These are phyloP conservation scores for Hortiboletus rubellus DNA, from an alignment of 1,284 basidiomycete species.

Conservation along the genomic window DNA sequence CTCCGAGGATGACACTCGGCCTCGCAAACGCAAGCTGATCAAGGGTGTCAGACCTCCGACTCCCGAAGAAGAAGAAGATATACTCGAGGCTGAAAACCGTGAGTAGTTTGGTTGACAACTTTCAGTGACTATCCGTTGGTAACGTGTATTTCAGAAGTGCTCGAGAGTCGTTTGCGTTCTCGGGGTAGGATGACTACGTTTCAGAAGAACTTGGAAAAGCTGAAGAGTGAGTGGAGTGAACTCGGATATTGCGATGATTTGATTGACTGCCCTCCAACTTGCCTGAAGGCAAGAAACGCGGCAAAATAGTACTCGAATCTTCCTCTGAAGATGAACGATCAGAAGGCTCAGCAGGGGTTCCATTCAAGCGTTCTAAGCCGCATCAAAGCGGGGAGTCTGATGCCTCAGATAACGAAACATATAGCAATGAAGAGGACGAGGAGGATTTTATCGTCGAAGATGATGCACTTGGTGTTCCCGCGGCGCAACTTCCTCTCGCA, in stretches of 20 bases:
- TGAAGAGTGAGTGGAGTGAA: conserved; percentile 51
- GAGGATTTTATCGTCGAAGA: conserved; percentile 71
- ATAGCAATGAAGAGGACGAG: conserved; percentile 33
- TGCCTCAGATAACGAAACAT: conserved; percentile 25
- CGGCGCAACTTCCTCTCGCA: conserved; percentile 60
- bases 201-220: conserved; percentile 58
- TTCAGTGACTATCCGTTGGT: background rate
- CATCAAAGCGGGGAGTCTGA: conserved; percentile 21
- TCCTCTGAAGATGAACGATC: conserved; percentile 40
- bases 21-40: conserved; percentile 45
- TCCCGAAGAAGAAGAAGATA: conserved; percentile 50
- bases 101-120: conserved; percentile 15
- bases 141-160: conserved; percentile 47
- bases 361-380: conserved; percentile 33
- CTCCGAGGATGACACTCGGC: conserved; percentile 34
- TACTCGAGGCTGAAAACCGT: conserved; percentile 59
- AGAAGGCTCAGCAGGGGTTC: conserved; percentile 29
- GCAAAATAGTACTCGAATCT: conserved; percentile 37
- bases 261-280: conserved; percentile 8
- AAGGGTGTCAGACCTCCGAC: conserved; percentile 48
- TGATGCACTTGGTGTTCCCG: conserved; percentile 51
- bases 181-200: conserved; percentile 60
- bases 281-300: conserved; percentile 50
- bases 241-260: background rate
- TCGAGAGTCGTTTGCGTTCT: conserved; percentile 60